Evolutionary conservation across 2,329 filamentous ascomycete species (phyloP).

Genomic region (Fusarium tanahbumbuense): DNA sequence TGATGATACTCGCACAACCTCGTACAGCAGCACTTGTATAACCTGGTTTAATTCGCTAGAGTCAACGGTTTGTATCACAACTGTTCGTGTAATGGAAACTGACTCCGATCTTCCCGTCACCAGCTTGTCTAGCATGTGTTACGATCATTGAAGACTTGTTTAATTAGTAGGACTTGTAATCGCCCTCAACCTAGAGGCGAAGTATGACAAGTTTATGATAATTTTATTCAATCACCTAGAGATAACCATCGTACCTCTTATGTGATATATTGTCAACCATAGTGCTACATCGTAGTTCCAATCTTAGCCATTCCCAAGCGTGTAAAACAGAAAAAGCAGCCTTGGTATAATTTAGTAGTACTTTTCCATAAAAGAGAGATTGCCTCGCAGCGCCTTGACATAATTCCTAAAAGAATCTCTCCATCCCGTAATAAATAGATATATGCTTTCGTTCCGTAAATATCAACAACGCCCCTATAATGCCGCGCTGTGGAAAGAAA

Average conservation of each 20-base stretch:
- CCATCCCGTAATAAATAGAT: constrained; percentile 11
- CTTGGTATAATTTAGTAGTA: constrained; percentile 23
- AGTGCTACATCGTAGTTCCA: constrained; percentile 6
- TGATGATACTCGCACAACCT: background rate
- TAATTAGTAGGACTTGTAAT: background rate
- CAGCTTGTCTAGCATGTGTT: background rate
- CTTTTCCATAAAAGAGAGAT: constrained; percentile 21
- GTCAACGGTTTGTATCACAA: background rate
- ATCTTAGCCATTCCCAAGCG: constrained; percentile 7
- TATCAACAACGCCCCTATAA: constrained; percentile 42
- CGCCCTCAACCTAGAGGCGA: background rate
- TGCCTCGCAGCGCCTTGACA: constrained; percentile 18
- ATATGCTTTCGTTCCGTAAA: constrained; percentile 19
- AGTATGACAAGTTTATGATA: background rate
- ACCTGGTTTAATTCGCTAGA: background rate
- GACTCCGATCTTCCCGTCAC: background rate
- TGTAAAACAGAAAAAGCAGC: constrained; percentile 3
- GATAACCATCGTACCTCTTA: background rate
- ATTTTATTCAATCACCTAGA: background rate
- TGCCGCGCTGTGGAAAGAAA: constrained; percentile 33
- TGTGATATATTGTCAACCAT: background rate
- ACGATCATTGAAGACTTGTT: background rate
- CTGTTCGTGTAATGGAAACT: background rate
- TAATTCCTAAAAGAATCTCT: constrained; percentile 5
- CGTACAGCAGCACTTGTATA: background rate